Percentiles rank a stretch among this genome's conserved stretches.
These are phyloP conservation scores for Nemania diffusa DNA, from an alignment of 2,329 filamentous ascomycete genomes.

Conservation along the genomic window DNA sequence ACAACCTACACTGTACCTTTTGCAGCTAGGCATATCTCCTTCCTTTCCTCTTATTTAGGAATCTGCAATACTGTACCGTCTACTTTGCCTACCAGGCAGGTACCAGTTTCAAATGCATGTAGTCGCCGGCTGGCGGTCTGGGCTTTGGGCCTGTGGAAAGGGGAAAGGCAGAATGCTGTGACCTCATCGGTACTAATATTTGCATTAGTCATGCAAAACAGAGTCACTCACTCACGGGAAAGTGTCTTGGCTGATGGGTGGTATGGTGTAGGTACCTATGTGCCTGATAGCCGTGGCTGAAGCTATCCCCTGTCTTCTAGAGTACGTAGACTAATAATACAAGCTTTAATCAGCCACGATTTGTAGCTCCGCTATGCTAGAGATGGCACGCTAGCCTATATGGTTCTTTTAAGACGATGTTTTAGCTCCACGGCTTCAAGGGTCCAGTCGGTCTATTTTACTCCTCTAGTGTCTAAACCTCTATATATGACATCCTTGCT, in stretches of 20 bases:
- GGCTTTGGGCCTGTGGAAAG: neutral
- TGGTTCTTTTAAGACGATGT: no score
- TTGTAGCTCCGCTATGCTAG: neutral
- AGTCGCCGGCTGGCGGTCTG: constrained; percentile 9
- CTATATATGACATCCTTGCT: no score
- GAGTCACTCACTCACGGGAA: no score
- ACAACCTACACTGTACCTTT: neutral
- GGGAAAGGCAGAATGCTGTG: constrained; percentile 8
- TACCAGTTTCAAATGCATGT: no score
- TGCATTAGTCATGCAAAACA: constrained; percentile 25
- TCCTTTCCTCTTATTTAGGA: neutral
- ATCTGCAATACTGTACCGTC: neutral
- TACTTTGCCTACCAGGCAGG: neutral
- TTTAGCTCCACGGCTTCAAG: no score
- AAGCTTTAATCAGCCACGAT: neutral
- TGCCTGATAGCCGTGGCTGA: constrained; percentile 22
- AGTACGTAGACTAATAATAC: no score
- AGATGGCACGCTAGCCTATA: no score
- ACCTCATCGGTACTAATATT: constrained; percentile 27
- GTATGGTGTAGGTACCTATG: no score
- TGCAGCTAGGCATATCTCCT: neutral
- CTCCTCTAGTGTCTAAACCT: no score
- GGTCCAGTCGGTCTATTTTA: no score
- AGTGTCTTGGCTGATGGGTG: constrained; percentile 6
- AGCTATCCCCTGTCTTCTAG: neutral